Percentiles rank a stretch among this genome's conserved stretches.
These are phyloP conservation scores for Mycena galericulata DNA, from an alignment of 768 basidiomycete species.

Conservation along the genomic window DNA sequence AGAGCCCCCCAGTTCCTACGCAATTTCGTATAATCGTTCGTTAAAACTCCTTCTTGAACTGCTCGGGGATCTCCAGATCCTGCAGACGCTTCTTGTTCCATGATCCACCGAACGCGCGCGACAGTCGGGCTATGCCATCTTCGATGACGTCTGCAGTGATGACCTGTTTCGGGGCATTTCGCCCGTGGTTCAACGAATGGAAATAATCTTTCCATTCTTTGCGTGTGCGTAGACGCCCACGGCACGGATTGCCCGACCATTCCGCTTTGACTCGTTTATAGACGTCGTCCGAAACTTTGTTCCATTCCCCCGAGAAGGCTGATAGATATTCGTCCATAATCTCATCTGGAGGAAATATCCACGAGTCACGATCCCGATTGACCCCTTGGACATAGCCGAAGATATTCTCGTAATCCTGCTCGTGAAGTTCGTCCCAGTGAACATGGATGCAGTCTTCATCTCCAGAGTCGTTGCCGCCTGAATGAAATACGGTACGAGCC, in stretches of 20 bases:
- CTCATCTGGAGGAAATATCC: not conserved
- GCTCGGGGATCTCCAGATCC: not conserved
- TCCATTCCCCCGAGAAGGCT: not conserved
- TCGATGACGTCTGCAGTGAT: not conserved
- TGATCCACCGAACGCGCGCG: not conserved
- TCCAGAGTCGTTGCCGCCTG: not conserved
- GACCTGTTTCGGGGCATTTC: not conserved
- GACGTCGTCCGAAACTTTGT: not conserved
- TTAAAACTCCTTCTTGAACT: not conserved
- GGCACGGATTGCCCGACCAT: not conserved
- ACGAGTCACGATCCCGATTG: not conserved
- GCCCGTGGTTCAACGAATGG: slow-evolving; percentile 1
- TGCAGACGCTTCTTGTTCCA: not conserved
- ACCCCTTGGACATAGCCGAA: not conserved
- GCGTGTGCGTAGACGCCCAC: not conserved
- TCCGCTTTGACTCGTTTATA: not conserved
- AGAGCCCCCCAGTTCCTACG: slow-evolving; percentile 7
- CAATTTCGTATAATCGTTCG: no score
- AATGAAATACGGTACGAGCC: not conserved
- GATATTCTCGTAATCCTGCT: not conserved
- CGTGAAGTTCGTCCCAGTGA: slow-evolving; percentile 7
- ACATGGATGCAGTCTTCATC: not conserved
- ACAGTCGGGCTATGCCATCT: not conserved
- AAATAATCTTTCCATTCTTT: not conserved
- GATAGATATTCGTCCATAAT: not conserved